A percentile compares a stretch with the other conserved stretches of the same genome.
Conservation (phyloP, 805 yeast genomes). For the Kluyveromyces dobzhanskii region DNA sequence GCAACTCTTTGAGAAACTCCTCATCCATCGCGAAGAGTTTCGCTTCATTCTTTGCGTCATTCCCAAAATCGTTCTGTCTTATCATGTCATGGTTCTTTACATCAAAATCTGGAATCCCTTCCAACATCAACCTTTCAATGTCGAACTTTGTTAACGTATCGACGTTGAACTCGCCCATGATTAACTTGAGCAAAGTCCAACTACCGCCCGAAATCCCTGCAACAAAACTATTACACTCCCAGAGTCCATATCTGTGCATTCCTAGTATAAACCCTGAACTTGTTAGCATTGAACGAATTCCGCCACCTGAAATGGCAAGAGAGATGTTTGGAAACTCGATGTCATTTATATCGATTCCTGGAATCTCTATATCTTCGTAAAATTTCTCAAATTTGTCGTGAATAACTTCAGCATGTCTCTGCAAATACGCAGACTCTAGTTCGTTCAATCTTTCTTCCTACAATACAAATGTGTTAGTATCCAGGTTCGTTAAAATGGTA, state of each 20-base stretch:
- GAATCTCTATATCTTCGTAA: conserved; percentile 27
- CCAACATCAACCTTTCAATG: conserved; percentile 39
- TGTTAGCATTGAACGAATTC: conserved; percentile 30
- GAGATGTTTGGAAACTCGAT: conserved; percentile 15
- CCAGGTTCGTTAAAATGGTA: not conserved
- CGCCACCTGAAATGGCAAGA: conserved; percentile 32
- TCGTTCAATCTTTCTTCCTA: conserved; percentile 10
- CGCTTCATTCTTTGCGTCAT: not conserved
- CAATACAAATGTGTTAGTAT: not conserved
- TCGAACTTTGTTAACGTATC: conserved; percentile 34
- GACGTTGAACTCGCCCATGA: conserved; percentile 32
- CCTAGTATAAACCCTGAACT: conserved; percentile 27
- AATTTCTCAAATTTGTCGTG: conserved; percentile 25
- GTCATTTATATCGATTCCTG: conserved; percentile 26
- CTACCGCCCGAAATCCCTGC: conserved; percentile 68
- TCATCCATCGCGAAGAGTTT: conserved; percentile 1
- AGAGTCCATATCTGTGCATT: conserved; percentile 33
- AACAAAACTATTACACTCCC: conserved; percentile 48
- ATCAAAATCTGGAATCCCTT: conserved; percentile 51
- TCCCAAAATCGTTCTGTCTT: conserved; percentile 4
- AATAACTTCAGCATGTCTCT: conserved; percentile 26
- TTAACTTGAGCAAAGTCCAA: conserved; percentile 52
- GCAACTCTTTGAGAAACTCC: not conserved
- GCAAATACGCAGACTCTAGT: conserved; percentile 13
- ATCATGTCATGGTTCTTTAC: conserved; percentile 20